Percentiles rank a stretch among this genome's conserved stretches.
Conservation (phyloP, 208 protist genomes). For the Lotmaria passim region DNA sequence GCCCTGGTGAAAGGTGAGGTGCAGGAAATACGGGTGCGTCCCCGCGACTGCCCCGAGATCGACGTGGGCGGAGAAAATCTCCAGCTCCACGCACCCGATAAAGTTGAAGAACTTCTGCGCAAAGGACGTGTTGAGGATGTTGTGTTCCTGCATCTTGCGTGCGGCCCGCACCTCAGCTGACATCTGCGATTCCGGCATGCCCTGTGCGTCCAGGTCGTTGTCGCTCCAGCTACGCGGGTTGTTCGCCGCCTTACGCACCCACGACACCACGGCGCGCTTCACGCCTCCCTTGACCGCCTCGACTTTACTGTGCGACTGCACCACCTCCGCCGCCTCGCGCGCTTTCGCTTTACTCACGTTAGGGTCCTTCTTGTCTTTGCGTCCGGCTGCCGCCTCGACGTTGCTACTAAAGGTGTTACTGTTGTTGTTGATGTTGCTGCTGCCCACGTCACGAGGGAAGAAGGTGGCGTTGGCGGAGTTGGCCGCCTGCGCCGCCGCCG, state of each 20-base stretch:
- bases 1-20: conserved; percentile 68
- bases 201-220: conserved; percentile 30
- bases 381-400: neutral
- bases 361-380: conserved; percentile 1
- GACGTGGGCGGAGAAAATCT: conserved; percentile 71
- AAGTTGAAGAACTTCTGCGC: conserved; percentile 79
- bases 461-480: conserved; percentile 1
- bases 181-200: conserved; percentile 16
- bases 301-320: conserved; percentile 1
- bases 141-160: conserved; percentile 50
- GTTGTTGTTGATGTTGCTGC: conserved; percentile 12
- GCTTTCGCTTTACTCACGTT: neutral
- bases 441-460: conserved; percentile 8
- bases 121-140: conserved; percentile 45
- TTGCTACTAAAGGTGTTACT: neutral
- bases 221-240: conserved; percentile 19
- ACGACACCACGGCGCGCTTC: conserved; percentile 10
- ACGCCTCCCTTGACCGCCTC: conserved; percentile 6
- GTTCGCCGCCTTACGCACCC: conserved; percentile 25
- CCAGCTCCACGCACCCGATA: conserved; percentile 75
- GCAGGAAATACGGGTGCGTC: conserved; percentile 81
- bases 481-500: conserved; percentile 2
- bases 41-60: conserved; percentile 71
- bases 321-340: neutral
- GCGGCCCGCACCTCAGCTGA: conserved; percentile 39